phyloP scores from a whole-genome alignment of 495 filamentous ascomycete species.

The Xylaria curta region DNA sequence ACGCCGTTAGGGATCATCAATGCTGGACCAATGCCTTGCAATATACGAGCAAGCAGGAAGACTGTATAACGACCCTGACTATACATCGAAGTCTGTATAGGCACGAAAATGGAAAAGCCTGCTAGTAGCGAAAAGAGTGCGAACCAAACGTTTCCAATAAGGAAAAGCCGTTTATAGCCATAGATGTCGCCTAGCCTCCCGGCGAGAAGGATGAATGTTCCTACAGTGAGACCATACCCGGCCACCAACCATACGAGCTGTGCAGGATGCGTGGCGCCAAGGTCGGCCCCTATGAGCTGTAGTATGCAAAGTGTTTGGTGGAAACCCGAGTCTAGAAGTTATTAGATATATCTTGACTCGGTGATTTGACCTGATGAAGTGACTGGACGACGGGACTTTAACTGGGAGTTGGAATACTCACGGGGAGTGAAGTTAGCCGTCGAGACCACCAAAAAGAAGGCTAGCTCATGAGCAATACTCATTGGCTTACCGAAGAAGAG shows the following conservation, averaged over 20 bases:
- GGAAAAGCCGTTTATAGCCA: slow-evolving; percentile 68
- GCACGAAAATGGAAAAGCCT: slow-evolving; percentile 53
- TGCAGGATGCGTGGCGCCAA: slow-evolving; percentile 48
- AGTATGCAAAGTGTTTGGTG: slow-evolving; percentile 42
- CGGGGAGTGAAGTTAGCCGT: slow-evolving; percentile 44
- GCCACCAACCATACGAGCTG: slow-evolving; percentile 60
- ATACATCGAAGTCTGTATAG: slow-evolving; percentile 50
- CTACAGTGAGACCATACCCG: slow-evolving; percentile 65
- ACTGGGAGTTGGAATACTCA: slow-evolving; percentile 23
- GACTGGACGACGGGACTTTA: background rate
- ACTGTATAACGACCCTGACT: slow-evolving; percentile 48
- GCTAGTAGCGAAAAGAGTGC: slow-evolving; percentile 67
- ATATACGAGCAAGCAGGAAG: slow-evolving; percentile 64
- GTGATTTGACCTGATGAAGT: background rate
- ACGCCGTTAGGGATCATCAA: slow-evolving; percentile 68
- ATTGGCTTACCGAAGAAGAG: slow-evolving; percentile 39
- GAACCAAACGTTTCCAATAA: slow-evolving; percentile 70
- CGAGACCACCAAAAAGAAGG: slow-evolving; percentile 39
- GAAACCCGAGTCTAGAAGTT: slow-evolving; percentile 38
- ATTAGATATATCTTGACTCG: background rate
- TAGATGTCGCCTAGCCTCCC: slow-evolving; percentile 72
- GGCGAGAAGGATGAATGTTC: slow-evolving; percentile 72
- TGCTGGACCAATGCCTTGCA: slow-evolving; percentile 69
- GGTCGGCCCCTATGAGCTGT: slow-evolving; percentile 52
- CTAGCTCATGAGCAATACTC: slow-evolving; percentile 37